Base-by-base conservation (phyloP, 148 eudicot genomes). In the Amaranthus palmeri region DNA sequence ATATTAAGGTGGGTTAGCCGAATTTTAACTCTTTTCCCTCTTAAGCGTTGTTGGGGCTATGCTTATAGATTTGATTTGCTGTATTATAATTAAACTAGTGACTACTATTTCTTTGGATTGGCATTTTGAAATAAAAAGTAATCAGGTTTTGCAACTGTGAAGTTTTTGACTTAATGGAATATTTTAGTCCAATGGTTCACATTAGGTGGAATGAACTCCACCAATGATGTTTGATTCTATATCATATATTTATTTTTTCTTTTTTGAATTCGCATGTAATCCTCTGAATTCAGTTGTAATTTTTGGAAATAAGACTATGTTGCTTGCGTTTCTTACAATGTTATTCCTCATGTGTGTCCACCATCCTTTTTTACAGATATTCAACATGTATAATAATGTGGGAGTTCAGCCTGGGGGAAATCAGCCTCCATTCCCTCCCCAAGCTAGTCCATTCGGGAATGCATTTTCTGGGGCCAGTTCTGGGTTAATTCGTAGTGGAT, bases 401-500 rank as follows among this genome's bases (percentile, higher is more conserved):
- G 91, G 96, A 84, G 69, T 72, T 70, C 97, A 88, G 78, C 78
- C 87, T 66, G 92, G 89, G 57, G 76, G 72, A 42, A 85, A 81
- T 58, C 83, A 66, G 78, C 91, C 81, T 56, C 83, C 87, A n/a
- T 77, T 74, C 41, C 67, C 81, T 64, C 56, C 82, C 42, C 91
- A 86, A 74, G 88, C 87, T 74, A 88, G 44, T 76, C 99, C 96
- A 45, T 90, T 90, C 73, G 99, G 88, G n/a, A 81, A 80, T 83
- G 78, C 96, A 49, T 96, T 92, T 66, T 63, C 74, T 71, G 96
- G 92, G 65, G 87, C 92, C 36, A 84, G 97, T 52, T 86, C 92
- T 17, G 97, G 97, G 65, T 80, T 96, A 69, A 85, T 96, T 54
- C 87, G 82, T 72, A 82, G 90, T 79, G 98, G 97, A 73, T 81